Conservation (phyloP, 1,139 yeast species). For the Kluyveromyces sp. region DNA sequence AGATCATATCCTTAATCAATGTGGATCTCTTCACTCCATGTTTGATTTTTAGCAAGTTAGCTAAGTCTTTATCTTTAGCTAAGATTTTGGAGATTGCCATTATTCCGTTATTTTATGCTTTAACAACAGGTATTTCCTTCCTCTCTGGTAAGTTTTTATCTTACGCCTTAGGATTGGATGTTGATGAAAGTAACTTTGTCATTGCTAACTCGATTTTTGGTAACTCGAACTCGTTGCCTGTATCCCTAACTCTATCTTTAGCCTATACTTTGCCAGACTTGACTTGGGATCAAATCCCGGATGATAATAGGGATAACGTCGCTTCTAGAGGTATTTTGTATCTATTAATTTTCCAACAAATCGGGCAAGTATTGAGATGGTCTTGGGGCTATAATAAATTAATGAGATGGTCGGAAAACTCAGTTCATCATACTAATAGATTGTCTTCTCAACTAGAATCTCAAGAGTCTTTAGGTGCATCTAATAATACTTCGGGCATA, state of each 20-base stretch:
- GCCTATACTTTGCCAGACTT: constrained; percentile 66
- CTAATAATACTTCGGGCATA: not conserved
- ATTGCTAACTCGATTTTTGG: constrained; percentile 83
- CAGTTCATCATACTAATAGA: not conserved
- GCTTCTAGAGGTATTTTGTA: constrained; percentile 71
- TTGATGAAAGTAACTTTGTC: constrained; percentile 63
- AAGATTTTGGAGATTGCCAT: constrained; percentile 57
- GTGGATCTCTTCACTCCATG: constrained; percentile 76
- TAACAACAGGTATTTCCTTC: constrained; percentile 55
- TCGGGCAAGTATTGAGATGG: constrained; percentile 74
- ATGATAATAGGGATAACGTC: constrained; percentile 56
- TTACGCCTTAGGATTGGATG: constrained; percentile 42
- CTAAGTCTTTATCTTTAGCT: constrained; percentile 55
- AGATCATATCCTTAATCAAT: constrained; percentile 52
- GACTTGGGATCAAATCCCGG: constrained; percentile 62
- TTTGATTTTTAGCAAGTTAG: constrained; percentile 64
- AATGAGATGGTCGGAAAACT: constrained; percentile 38
- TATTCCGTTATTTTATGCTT: constrained; percentile 57
- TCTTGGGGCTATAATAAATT: constrained; percentile 74
- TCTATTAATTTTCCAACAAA: constrained; percentile 64
- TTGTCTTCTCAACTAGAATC: constrained; percentile 3
- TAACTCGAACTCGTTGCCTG: constrained; percentile 70
- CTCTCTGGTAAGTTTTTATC: constrained; percentile 45
- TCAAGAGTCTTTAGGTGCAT: not conserved
- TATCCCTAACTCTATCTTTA: constrained; percentile 60